Percentiles rank a stretch among this genome's conserved stretches.
These are phyloP conservation scores for Xylariaceae sp. DNA, from an alignment of 2,329 filamentous ascomycete species.

Conservation along the genomic window DNA sequence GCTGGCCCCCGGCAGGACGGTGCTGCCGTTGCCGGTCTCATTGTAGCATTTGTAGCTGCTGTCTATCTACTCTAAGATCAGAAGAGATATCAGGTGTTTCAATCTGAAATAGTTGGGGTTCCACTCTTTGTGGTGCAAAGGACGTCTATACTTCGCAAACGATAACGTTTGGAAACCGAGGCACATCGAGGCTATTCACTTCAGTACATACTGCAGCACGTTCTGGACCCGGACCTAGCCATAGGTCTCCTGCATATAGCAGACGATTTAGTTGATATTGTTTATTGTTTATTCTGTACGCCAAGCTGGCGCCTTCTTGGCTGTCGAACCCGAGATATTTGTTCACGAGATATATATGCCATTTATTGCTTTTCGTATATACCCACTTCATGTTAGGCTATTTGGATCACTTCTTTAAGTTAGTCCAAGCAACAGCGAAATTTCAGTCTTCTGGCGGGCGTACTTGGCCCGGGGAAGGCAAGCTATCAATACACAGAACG, in stretches of 20 bases:
- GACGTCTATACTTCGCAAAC: constrained; percentile 13
- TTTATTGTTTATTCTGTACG: constrained; percentile 39
- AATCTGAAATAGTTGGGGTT: neutral
- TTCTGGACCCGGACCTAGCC: constrained; percentile 7
- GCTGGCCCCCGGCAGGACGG: constrained; percentile 53
- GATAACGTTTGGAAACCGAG: neutral
- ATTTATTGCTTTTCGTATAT: constrained; percentile 23
- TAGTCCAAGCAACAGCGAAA: neutral
- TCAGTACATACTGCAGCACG: constrained; percentile 30
- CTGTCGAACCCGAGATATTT: constrained; percentile 2
- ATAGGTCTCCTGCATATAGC: constrained; percentile 32
- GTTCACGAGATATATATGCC: constrained; percentile 22
- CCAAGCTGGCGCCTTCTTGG: neutral
- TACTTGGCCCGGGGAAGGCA: constrained; percentile 3
- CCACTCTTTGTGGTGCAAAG: constrained; percentile 19
- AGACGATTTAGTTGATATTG: constrained; percentile 36
- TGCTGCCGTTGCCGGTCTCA: constrained; percentile 59
- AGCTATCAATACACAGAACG: constrained; percentile 14
- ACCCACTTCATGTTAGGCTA: constrained; percentile 22
- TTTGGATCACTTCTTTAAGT: constrained; percentile 14
- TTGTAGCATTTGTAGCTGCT: constrained; percentile 62
- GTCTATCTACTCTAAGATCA: constrained; percentile 43
- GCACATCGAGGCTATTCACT: constrained; percentile 18
- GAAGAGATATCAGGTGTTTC: neutral
- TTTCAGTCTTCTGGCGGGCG: neutral